Percentiles rank a stretch among this genome's conserved stretches.
phyloP scores from a whole-genome alignment of 495 filamentous ascomycete species.

The Cladorrhinum samala region DNA sequence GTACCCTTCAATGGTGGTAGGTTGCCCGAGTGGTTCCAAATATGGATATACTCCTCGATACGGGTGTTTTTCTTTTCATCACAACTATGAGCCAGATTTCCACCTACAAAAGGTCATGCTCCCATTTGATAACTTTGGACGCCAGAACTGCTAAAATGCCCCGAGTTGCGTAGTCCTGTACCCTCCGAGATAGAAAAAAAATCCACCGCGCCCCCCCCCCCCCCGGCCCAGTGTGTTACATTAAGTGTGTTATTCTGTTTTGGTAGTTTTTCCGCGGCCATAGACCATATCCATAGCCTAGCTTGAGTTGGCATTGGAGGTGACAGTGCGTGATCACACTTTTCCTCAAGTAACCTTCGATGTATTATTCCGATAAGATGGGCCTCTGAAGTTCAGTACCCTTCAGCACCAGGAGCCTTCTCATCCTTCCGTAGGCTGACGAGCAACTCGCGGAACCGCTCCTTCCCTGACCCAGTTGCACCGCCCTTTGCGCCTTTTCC shows the following conservation, averaged over 20 bases:
- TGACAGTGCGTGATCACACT: no score
- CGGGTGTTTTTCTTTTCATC: no score
- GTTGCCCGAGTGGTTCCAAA: no score
- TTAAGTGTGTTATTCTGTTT: slow-evolving; percentile 4
- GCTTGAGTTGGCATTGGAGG: no score
- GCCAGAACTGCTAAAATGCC: slow-evolving; percentile 9
- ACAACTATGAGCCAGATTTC: not conserved
- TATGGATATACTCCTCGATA: no score
- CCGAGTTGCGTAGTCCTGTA: slow-evolving; percentile 5
- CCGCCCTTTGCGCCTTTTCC: slow-evolving; percentile 86
- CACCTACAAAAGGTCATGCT: slow-evolving; percentile 5
- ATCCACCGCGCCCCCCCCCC: no score
- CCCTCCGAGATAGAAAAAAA: slow-evolving; percentile 3
- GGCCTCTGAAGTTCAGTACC: slow-evolving; percentile 33
- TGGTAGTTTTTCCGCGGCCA: slow-evolving; percentile 6
- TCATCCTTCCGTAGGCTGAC: slow-evolving; percentile 86
- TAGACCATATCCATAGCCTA: no score
- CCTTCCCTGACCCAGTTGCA: slow-evolving; percentile 82
- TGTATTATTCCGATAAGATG: not conserved
- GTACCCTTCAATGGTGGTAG: no score
- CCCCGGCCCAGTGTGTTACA: no score
- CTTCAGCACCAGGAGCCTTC: slow-evolving; percentile 80
- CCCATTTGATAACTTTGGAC: slow-evolving; percentile 6
- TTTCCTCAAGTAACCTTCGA: no score
- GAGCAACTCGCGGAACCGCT: slow-evolving; percentile 88